These are phyloP conservation scores for Talaromyces sp. DNA, from an alignment of 2,329 filamentous ascomycete species.

Conservation along the genomic window DNA sequence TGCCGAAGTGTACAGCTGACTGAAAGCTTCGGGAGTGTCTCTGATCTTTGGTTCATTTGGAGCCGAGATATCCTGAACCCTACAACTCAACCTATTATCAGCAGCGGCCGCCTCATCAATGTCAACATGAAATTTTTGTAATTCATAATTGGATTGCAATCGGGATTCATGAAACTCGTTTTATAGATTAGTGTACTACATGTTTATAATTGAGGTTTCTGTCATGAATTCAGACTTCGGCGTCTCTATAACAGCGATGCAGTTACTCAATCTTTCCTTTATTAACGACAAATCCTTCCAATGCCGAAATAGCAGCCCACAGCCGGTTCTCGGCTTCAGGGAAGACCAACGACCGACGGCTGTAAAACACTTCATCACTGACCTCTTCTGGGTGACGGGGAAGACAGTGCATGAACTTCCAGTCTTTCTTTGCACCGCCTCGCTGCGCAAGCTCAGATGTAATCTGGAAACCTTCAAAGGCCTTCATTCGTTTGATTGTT, in stretches of 20 bases:
- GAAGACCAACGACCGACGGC: constrained; percentile 80
- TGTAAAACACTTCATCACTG: constrained; percentile 90
- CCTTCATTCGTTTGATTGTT: constrained; percentile 68
- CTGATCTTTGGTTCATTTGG: background rate
- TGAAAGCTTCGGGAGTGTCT: background rate
- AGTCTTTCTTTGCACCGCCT: constrained; percentile 80
- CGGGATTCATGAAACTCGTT: background rate
- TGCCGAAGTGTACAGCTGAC: background rate
- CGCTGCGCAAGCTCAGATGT: constrained; percentile 78
- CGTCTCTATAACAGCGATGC: background rate
- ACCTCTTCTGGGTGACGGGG: constrained; percentile 92
- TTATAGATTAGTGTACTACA: background rate
- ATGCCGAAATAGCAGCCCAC: constrained; percentile 81
- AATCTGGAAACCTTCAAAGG: constrained; percentile 87
- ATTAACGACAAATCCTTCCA: constrained; percentile 92
- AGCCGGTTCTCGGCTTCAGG: constrained; percentile 90
- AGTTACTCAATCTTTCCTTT: constrained; percentile 67
- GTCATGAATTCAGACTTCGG: background rate
- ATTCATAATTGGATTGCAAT: background rate
- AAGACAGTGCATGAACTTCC: constrained; percentile 99
- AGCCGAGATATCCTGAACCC: background rate
- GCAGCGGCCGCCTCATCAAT: background rate
- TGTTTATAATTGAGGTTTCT: background rate
- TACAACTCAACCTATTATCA: background rate
- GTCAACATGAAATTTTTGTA: background rate